Conservation (phyloP, 1,284 basidiomycete genomes). For the Pascua sp. region DNA sequence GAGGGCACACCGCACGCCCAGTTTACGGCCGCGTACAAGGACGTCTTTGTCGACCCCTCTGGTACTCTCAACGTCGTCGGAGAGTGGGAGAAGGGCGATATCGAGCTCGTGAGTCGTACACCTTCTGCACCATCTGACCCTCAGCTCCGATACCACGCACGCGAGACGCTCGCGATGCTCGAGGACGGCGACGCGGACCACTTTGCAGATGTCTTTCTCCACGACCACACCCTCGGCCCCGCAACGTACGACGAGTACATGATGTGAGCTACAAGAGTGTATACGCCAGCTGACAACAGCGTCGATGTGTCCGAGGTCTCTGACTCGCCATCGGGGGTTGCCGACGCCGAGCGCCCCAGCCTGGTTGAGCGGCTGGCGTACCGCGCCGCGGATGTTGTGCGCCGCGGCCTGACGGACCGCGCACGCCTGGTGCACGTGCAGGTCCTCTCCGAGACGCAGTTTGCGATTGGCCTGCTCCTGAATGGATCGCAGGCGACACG, state of each 20-base stretch:
- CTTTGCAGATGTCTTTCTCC: constrained; percentile 49
- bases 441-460: constrained; percentile 41
- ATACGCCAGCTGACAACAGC: constrained; percentile 47
- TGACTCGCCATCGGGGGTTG: constrained; percentile 1
- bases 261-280: constrained; percentile 59
- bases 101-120: constrained; percentile 44
- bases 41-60: constrained; percentile 73
- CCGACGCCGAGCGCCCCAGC: constrained; percentile 58
- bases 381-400: constrained; percentile 58
- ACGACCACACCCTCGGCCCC: constrained; percentile 45
- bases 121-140: not conserved
- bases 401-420: constrained; percentile 67
- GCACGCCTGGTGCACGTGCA: constrained; percentile 59
- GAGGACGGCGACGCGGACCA: constrained; percentile 54
- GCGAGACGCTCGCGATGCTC: constrained; percentile 58
- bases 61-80: constrained; percentile 78
- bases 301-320: constrained; percentile 56
- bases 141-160: constrained; percentile 73
- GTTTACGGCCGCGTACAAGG: constrained; percentile 37
- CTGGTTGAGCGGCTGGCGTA: constrained; percentile 58
- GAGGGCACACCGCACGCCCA: constrained; percentile 43
- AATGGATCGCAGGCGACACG: constrained; percentile 68
- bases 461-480: constrained; percentile 70
- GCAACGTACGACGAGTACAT: constrained; percentile 75
- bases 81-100: constrained; percentile 60